These are phyloP conservation scores for Pestalotiopsis sp. DNA, from an alignment of 2,329 filamentous ascomycete species.

Conservation along the genomic window DNA sequence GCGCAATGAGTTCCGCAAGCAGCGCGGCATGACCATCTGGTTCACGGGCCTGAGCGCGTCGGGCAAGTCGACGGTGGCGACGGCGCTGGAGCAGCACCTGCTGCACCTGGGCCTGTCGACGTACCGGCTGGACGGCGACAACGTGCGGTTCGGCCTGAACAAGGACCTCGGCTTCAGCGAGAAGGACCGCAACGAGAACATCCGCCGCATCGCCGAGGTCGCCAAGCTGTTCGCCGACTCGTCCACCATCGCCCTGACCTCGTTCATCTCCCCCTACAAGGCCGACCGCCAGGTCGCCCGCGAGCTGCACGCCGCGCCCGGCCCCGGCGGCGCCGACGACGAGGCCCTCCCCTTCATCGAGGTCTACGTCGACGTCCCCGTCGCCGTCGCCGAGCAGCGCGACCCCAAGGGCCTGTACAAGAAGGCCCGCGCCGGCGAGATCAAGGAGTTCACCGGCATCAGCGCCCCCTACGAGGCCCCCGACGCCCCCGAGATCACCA, in stretches of 20 bases:
- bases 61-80: constrained; percentile 96
- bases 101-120: constrained; percentile 81
- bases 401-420: constrained; percentile 98
- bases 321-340: constrained; percentile 67
- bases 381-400: constrained; percentile 90
- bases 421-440: constrained; percentile 90
- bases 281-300: constrained; percentile 84
- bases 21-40: constrained; percentile 95
- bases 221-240: constrained; percentile 96
- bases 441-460: constrained; percentile 97
- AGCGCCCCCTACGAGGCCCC: constrained; percentile 95
- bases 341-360: constrained; percentile 83
- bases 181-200: constrained; percentile 95
- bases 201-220: constrained; percentile 93
- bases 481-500: constrained; percentile 80
- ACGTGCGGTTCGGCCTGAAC: constrained; percentile 97
- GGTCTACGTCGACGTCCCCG: constrained; percentile 88
- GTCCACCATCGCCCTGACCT: constrained; percentile 85
- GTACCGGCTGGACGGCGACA: constrained; percentile 97
- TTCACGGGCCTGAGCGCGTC: constrained; percentile 95
- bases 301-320: constrained; percentile 68
- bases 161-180: constrained; percentile 96
- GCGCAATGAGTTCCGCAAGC: constrained; percentile 74
- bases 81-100: constrained; percentile 94
- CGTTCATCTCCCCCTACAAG: constrained; percentile 94